Evolutionary conservation across 306 rosid species (phyloP), one percentile per base, ranked within the genome.

Genomic region (Casuarina equisetifolia): DNA sequence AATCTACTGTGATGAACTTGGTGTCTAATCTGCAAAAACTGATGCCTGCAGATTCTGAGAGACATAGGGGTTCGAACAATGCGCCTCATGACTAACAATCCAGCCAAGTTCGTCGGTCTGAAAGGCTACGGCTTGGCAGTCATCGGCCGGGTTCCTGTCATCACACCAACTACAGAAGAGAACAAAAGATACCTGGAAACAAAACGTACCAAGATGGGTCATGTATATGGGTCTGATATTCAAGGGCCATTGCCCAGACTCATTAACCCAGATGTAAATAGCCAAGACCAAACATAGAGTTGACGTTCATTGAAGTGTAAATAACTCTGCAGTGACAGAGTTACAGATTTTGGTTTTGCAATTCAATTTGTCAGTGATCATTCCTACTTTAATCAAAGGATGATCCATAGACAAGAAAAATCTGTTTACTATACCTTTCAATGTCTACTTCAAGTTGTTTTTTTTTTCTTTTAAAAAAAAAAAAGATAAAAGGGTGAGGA

Each of bases 111-210:
- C 63, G 69, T 76, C 43, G 97, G 93, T 49, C 83, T 90, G 38
- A 94, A 85, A 79, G 97, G 94, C 13, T 92, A 94, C n/a, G 94
- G 97, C 62, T 83, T 94, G 87, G 96, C 94, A 20, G 91, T 94
- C 52, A 46, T 85, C 25, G 94, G 94, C 6, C 88, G 97, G 17
- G 97, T 94, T 42, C 96, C 97, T 43, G 89, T 94, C 17, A 15
- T 91, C 86, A 91, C 97, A 48, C 90, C 93, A 15, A 91, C 90
- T 62, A 94, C 97, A 0, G 91, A 94, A 54, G 94, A 88, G 75
- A 90, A 94, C 84, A 85, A 83, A 82, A 81, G 43, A 42, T 91
- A 94, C 54, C 58, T 94, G 86, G 93, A 94, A 85, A 86, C 97
- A 7, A 91, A 94, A 81, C 79, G 98, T 50, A 91, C 91, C 58